Evolutionary conservation across 2,329 filamentous ascomycete species (phyloP).

Genomic region (Diplodia intermedia): DNA sequence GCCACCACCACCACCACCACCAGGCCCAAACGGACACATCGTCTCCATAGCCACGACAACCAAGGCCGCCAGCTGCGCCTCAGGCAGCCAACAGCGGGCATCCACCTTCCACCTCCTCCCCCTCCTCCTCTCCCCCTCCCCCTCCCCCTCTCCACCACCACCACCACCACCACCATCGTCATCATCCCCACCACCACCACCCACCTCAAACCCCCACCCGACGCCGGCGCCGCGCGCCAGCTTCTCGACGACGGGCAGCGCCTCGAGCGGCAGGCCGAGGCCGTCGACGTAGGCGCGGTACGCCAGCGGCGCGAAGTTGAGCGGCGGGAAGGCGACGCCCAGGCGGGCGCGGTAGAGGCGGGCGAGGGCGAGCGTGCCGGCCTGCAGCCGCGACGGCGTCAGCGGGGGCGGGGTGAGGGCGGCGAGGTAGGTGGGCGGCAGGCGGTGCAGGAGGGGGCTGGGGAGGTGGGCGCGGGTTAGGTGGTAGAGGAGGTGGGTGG

Average conservation of each 20-base stretch:
- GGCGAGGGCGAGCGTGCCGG: slow-evolving; percentile 66
- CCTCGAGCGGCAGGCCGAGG: slow-evolving; percentile 76
- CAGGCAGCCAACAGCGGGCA: slow-evolving; percentile 58
- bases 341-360: slow-evolving; percentile 72
- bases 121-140: neutral
- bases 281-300: slow-evolving; percentile 70
- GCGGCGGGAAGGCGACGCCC: slow-evolving; percentile 71
- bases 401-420: slow-evolving; percentile 63
- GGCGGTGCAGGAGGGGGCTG: slow-evolving; percentile 67
- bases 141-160: too few species aligned
- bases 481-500: slow-evolving; percentile 71
- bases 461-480: slow-evolving; percentile 66
- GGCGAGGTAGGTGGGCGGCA: slow-evolving; percentile 68
- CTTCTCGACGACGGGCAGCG: slow-evolving; percentile 65
- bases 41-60: slow-evolving; percentile 80
- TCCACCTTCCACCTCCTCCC: neutral
- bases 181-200: too few species aligned
- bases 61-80: slow-evolving; percentile 73
- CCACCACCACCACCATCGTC: too few species aligned
- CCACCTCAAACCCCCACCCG: slow-evolving; percentile 60
- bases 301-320: slow-evolving; percentile 74
- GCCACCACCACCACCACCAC: slow-evolving; percentile 46
- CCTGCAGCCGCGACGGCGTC: slow-evolving; percentile 66
- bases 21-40: slow-evolving; percentile 70
- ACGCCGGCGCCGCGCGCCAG: slow-evolving; percentile 62